Base-by-base conservation (phyloP, 2,329 filamentous ascomycete species). In the Cyphellophora attinorum region DNA sequence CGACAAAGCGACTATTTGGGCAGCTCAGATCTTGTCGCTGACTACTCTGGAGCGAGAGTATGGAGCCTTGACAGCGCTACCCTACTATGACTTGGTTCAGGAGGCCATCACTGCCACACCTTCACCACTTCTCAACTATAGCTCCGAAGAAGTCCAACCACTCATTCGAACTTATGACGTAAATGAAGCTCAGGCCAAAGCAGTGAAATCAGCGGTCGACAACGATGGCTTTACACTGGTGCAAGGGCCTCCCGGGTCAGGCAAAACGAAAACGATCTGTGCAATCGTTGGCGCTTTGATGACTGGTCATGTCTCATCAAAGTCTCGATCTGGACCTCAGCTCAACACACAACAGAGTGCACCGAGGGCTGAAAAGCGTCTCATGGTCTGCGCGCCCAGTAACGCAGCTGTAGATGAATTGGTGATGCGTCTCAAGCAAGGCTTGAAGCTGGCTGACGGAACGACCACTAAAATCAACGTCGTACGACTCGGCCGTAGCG, bases 151-250 rank as follows among this genome's bases (percentile, higher is more conserved):
- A 40, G 64, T 94, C 5, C 64, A 73, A 5, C 70, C 74, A 5
- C 70, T 85, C 21, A 79, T 81, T 58, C 65, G 72, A 15, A 88
- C 81, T 38, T 96, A 94, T 61, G 72, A 75, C 14, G 74, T 98
- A 37, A 98, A 98, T 54, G 68, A 69, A 27, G 91, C 86, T 5
- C 91, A 98, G 55, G 85, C 89, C 3, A 83, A 84, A 57, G 91
- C 91, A 5, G 85, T 98, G 41, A 75, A 91, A 44, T 93, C 89
- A 34, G 89, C 88, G 10, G 74, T 88, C 38, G 88, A 93, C 51
- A 98, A 98, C 48, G 91, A 96, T 59, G 93, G 85, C 0, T 98
- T 98, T 53, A 96, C 91, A 3, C 67, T 98, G 41, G 86, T 98
- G 48, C 91, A 98, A 62, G 91, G 85, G 36, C 91, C 91, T 33